These are phyloP conservation scores for Platismatia glauca DNA, from an alignment of 495 filamentous ascomycete species.

Conservation along the genomic window DNA sequence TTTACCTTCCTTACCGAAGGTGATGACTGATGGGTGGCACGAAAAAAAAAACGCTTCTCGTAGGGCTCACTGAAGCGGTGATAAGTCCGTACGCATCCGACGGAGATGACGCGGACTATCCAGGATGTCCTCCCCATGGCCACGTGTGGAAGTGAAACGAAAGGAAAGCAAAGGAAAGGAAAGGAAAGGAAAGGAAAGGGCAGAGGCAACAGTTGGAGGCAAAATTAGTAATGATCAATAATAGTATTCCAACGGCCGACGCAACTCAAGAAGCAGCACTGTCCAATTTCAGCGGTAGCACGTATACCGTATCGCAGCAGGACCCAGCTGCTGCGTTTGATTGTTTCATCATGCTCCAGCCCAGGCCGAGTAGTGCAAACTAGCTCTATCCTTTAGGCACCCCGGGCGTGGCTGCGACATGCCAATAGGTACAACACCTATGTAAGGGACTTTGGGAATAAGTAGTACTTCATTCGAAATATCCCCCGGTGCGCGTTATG, in stretches of 20 bases:
- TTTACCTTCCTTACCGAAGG: neutral
- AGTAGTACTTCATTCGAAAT: no score
- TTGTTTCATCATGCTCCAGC: constrained; percentile 8
- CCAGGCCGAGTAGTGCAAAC: neutral
- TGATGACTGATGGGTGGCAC: neutral
- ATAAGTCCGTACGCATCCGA: constrained; percentile 6
- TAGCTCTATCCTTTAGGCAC: neutral
- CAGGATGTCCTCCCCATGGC: no score
- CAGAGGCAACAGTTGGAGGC: no score
- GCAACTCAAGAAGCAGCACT: constrained; percentile 2
- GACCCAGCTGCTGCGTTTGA: constrained; percentile 6
- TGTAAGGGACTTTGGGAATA: no score
- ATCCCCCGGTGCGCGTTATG: neutral
- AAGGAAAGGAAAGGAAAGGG: no score
- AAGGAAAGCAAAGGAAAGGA: no score
- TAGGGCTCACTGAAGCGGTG: neutral
- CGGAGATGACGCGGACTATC: constrained; percentile 16
- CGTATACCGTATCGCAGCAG: neutral
- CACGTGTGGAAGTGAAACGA: no score
- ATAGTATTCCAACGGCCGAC: neutral
- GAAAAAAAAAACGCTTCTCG: neutral
- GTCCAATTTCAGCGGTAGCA: constrained; percentile 2
- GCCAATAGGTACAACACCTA: no score
- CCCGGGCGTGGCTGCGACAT: constrained; percentile 13
- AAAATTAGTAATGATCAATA: no score